Base-by-base conservation (phyloP, 2,329 filamentous ascomycete species). In the Pseudogymnoascus destructans region DNA sequence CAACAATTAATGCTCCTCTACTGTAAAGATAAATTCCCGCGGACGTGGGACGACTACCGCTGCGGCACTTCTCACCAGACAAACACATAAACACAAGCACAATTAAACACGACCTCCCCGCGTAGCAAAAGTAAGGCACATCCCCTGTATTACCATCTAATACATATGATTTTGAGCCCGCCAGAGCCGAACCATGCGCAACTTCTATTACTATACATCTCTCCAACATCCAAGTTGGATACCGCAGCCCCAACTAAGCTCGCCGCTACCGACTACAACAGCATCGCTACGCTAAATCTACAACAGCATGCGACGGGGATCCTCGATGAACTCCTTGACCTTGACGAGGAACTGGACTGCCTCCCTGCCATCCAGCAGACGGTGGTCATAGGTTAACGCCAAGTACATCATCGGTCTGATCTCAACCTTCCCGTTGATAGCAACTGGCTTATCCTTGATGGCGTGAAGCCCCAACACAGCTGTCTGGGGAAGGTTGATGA, bases 381-480 rank as follows among this genome's bases (percentile, higher is more conserved):
- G 87, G 75, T 98, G 93, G 72, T 98, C 93, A 70, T 98, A 98
- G 11, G 93, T 98, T 61, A 98, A 79, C 40, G 93, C 93, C 63
- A 98, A 81, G 73, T 95, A 97, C 93, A 98, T 98, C 90, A 98
- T 97, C n/a, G 93, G 93, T 64, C 93, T 82, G 66, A 95, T 88
- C 73, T 96, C 91, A 59, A 97, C 79, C 77, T 96, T 95, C 69
- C 93, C 93, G 68, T 97, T 90, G 62, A 97, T 78, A 23, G 81
- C 92, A 57, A 96, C 84, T 2, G 92, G 84, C 68, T 87, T 88
- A 58, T 98, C 90, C 77, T 98, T 98, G 74, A 96, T 96, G 52
- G 92, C 90, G 72, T 98, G 92, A 19, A 96, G 84, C 64, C 92
- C 92, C 60, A 96, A 80, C 8, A 96, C 91, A 59, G 89, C 87